Evolutionary conservation across 768 basidiomycete species (phyloP), one percentile per base, ranked within the genome.

Genomic region (Ephemerocybe angulata): DNA sequence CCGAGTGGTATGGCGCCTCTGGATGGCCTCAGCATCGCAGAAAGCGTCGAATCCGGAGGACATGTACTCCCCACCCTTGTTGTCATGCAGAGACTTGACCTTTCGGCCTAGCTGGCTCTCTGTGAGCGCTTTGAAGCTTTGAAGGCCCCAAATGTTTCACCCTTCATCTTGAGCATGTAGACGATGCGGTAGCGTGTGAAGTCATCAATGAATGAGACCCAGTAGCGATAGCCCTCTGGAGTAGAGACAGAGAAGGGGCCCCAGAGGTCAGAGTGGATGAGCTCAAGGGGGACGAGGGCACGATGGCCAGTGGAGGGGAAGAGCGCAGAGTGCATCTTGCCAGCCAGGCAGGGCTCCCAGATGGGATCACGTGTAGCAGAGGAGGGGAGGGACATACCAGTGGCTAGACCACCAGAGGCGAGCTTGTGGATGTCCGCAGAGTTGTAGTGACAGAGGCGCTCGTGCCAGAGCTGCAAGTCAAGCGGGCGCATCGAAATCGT

Each of bases 1-100:
- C 1, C 60, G 49, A 12, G 50, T 55, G 13, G 63, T 66, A 41
- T 61, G 57, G 44, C 62, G 61, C 2, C 60, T 52, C 1, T 29
- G 55, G 37, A 71, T 71, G 6, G 69, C 70, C 24, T 60, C 27
- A 17, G 60, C 52, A 15, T 56, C 60, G 21, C 57, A 63, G 58
- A 62, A 69, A 3, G 59, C 38, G 21, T 59, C 49, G 17, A 71
- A 57, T 27, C 55, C 60, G 1, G 50, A 57, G 6, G 56, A 60
- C 43, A 66, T 70, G 60, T 65, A 74, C 53, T 75, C 71, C 1
- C 70, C 72, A 6, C 70, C 74, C 44, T 71, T 67, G 61, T 75
- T 70, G 50, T 69, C 61, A 21, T 65, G 63, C 27, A 72, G 47
- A 1, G 43, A 44, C 50, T 63, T 63, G 41, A 73, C 59, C 22